Evolutionary conservation across 108 stramenopile species (phyloP), one percentile per base, ranked within the genome.

Genomic region (Nitzschia sp.): DNA sequence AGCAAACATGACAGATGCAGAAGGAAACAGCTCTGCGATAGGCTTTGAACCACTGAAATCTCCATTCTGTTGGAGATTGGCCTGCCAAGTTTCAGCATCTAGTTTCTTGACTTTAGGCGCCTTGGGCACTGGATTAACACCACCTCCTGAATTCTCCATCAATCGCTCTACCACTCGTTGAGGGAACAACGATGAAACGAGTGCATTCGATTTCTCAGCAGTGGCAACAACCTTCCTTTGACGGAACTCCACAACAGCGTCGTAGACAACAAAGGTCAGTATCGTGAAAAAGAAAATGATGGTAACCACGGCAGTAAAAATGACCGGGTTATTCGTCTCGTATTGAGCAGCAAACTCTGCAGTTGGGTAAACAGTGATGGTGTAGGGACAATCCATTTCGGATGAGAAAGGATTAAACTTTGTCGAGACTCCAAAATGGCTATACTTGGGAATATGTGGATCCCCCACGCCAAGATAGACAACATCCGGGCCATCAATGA

Each of bases 1-100:
- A 7, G 57, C 57, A 19, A 58, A 58, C 38, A 58, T 39, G 29
- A 74, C 55, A 7, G 73, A 58, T 21, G 82, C 78, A 43, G 79
- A 66, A n/a, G 67, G 67, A 22, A 57, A 57, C 7, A 68, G 41
- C 50, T 70, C 69, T 37, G 69, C 69, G 40, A 70, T 70, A 3
- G 56, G 68, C 37, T 57, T 57, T 52, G 22, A 22, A 14, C 12
- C 12, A 25, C 14, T 48, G 46, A 48, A 17, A 3, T 48, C 46
- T 17, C 17, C 46, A 17, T 48, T 15, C 6, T 48, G 46, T 48
- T 48, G n/a, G 2, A n/a, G 29, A 1, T 2, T 10, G 19, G 17
- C 5, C 2, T 40, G 10, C 11, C 57, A n/a, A 58, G 12, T 12
- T 6, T 34, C 34, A 40, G 8, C 15, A 15, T 14, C 24, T 7